phyloP scores from a whole-genome alignment of 441 rosid species.

The Breynia disticha region DNA sequence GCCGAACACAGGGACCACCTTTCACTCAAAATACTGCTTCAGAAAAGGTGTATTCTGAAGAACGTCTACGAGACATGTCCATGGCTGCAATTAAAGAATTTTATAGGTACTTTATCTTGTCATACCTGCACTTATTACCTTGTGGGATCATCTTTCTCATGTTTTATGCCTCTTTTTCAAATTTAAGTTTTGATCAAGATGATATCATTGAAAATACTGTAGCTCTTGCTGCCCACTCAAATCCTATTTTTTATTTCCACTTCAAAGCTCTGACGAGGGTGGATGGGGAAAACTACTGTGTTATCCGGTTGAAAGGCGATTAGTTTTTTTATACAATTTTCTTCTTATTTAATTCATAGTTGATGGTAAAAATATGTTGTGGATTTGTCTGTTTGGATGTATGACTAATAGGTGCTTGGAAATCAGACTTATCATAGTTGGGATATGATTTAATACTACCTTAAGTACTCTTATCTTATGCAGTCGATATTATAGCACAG shows the following conservation, averaged over 20 bases:
- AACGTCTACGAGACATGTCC: constrained; percentile 47
- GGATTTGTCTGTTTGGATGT: no score
- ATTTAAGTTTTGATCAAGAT: no score
- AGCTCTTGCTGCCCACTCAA: no score
- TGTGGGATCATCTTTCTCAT: not conserved
- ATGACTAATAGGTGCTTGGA: no score
- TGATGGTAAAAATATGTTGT: no score
- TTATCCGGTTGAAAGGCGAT: not conserved
- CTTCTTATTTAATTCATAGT: not conserved
- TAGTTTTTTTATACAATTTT: not conserved
- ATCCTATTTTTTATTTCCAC: no score
- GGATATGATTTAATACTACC: no score
- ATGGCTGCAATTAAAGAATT: constrained; percentile 77
- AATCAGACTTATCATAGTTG: no score
- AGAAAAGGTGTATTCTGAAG: constrained; percentile 54
- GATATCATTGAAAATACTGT: no score
- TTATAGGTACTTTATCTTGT: constrained; percentile 53
- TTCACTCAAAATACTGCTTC: constrained; percentile 32
- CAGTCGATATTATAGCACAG: no score
- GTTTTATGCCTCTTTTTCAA: not conserved
- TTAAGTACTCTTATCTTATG: no score
- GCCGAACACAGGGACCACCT: constrained; percentile 32
- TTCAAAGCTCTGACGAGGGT: no score
- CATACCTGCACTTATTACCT: not conserved
- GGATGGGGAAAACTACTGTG: not conserved